Conservation (phyloP, 108 stramenopile species). For the Cyclotella cryptica region DNA sequence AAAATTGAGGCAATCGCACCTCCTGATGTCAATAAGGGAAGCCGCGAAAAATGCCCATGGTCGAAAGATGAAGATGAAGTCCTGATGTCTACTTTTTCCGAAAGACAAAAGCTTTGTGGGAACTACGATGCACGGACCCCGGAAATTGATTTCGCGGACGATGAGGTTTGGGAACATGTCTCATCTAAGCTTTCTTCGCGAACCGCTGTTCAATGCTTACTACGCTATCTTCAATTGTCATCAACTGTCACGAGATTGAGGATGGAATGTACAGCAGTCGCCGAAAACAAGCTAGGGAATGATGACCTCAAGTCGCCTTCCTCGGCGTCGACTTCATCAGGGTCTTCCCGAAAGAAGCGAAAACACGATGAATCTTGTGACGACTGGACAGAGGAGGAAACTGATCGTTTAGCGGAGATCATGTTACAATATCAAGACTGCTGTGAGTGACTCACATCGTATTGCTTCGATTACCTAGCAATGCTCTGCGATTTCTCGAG, state of each 20-base stretch:
- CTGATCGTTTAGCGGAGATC: constrained; percentile 63
- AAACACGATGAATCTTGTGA: neutral
- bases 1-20: neutral
- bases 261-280: neutral
- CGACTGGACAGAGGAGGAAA: constrained; percentile 65
- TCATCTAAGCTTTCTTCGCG: neutral
- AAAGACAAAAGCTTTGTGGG: neutral
- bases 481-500: neutral
- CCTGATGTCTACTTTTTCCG: neutral
- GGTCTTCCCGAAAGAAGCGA: neutral
- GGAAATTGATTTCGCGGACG: neutral
- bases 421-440: constrained; percentile 68
- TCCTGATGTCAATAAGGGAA: no score
- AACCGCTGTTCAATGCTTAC: constrained; percentile 2
- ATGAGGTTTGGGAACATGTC: neutral
- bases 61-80: neutral
- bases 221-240: constrained; percentile 4
- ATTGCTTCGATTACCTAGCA: neutral
- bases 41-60: neutral
- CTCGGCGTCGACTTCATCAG: constrained; percentile 4
- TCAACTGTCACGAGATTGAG: neutral
- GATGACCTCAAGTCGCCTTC: constrained; percentile 4
- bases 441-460: neutral
- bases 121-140: neutral
- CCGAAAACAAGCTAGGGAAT: neutral